Conservation (phyloP, 495 filamentous ascomycete species). For the Pyrenula aspistea region DNA sequence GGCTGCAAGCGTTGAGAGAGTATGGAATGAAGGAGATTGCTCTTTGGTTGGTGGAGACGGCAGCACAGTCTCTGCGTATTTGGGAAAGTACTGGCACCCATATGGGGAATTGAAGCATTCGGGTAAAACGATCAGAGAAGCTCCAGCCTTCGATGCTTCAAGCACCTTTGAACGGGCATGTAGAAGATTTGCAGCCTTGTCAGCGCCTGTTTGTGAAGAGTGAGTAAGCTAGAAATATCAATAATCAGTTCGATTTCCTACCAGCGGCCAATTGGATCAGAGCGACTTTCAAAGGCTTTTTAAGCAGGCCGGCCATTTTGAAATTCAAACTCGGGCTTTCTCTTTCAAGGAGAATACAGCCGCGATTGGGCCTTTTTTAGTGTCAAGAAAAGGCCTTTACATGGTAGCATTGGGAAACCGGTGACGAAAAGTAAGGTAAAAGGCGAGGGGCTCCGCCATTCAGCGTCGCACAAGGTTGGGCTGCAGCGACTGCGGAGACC, state of each 20-base stretch:
- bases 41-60: conserved; percentile 61
- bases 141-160: conserved; percentile 64
- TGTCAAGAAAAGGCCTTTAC: too few species aligned
- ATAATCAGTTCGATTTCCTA: conserved; percentile 9
- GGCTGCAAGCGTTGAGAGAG: conserved; percentile 63
- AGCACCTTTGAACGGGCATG: conserved; percentile 73
- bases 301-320: conserved; percentile 44
- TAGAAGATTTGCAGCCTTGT: conserved; percentile 75
- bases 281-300: conserved; percentile 69
- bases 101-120: conserved; percentile 99
- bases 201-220: conserved; percentile 37
- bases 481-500: too few species aligned
- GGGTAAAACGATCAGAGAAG: conserved; percentile 46
- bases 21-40: conserved; percentile 72
- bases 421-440: too few species aligned
- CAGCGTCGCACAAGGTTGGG: too few species aligned
- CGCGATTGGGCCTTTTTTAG: too few species aligned
- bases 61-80: conserved; percentile 79
- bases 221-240: neutral
- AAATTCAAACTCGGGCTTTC: neutral
- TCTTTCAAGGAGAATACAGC: too few species aligned
- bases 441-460: too few species aligned
- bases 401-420: too few species aligned
- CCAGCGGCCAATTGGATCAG: conserved; percentile 69
- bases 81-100: conserved; percentile 79